phyloP scores from a whole-genome alignment of 2,329 filamentous ascomycete genomes.

The Cladosporium sp. region DNA sequence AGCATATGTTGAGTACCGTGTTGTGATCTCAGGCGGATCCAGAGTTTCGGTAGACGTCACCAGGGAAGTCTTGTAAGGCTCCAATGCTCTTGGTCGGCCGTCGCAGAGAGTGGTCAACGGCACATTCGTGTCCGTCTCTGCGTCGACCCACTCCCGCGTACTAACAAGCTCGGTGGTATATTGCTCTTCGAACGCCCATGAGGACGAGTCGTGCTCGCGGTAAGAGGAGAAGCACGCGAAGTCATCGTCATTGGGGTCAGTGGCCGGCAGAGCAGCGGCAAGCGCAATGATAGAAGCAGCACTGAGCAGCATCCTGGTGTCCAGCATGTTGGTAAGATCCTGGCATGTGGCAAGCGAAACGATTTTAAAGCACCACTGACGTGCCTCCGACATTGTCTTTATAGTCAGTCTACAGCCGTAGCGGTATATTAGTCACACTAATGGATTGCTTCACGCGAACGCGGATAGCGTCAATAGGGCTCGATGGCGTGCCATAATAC shows the following conservation, averaged over 20 bases:
- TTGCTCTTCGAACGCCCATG: background rate
- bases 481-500: background rate
- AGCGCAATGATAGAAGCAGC: background rate
- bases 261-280: conserved; percentile 6
- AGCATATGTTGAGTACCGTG: background rate
- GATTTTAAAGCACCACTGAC: background rate
- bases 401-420: background rate
- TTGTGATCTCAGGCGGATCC: background rate
- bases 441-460: background rate
- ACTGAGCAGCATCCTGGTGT: background rate
- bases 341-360: background rate
- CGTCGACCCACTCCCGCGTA: background rate
- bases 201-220: conserved; percentile 9
- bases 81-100: background rate
- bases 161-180: conserved; percentile 1
- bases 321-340: background rate
- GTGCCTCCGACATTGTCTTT: background rate
- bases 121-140: background rate
- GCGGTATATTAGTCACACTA: background rate
- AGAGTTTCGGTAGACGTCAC: background rate
- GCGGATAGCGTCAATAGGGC: background rate
- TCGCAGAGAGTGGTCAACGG: conserved; percentile 15
- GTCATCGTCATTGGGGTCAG: conserved; percentile 12
- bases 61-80: conserved; percentile 6
- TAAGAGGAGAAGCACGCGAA: conserved; percentile 15